Evolutionary conservation across 2,329 filamentous ascomycete genomes (phyloP).

Genomic region (Cryphonectria parasitica): DNA sequence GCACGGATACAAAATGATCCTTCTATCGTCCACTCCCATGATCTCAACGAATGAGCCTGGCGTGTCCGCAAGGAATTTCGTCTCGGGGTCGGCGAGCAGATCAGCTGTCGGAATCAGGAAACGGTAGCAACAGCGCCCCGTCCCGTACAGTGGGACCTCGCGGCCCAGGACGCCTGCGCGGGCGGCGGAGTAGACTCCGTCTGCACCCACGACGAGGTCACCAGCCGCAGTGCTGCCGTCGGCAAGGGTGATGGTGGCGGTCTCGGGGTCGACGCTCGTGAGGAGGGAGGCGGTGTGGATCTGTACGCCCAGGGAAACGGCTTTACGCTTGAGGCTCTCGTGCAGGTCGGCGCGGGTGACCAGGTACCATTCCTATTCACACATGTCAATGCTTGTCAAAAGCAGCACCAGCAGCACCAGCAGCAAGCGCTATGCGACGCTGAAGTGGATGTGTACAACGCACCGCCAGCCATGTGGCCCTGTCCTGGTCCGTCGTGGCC

Average conservation of each 20-base stretch:
- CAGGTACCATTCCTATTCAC: conserved; percentile 22
- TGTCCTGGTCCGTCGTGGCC: conserved; percentile 9
- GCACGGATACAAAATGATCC: conserved; percentile 23
- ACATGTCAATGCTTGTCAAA: not conserved
- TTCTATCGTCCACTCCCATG: not conserved
- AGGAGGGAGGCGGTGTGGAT: conserved; percentile 19
- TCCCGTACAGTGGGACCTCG: conserved; percentile 13
- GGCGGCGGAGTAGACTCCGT: conserved; percentile 23
- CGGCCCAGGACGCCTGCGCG: conserved; percentile 11
- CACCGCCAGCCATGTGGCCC: conserved; percentile 20
- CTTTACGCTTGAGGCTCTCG: conserved; percentile 21
- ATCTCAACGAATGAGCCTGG: conserved; percentile 21
- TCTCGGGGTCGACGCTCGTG: conserved; percentile 16
- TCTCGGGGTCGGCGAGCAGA: conserved; percentile 14
- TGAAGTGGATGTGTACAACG: not conserved
- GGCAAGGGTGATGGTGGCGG: conserved; percentile 19
- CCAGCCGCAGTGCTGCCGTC: conserved; percentile 22
- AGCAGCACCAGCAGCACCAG: not conserved
- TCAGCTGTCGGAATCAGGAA: conserved; percentile 20
- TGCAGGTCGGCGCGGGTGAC: conserved; percentile 24
- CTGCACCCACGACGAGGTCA: conserved; percentile 25
- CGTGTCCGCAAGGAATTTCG: conserved; percentile 12
- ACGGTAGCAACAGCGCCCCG: conserved; percentile 23
- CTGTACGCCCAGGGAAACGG: conserved; percentile 15
- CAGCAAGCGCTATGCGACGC: not conserved